These are phyloP conservation scores for Calonectria hawksworthii DNA, from an alignment of 2,329 filamentous ascomycete genomes.

Conservation along the genomic window DNA sequence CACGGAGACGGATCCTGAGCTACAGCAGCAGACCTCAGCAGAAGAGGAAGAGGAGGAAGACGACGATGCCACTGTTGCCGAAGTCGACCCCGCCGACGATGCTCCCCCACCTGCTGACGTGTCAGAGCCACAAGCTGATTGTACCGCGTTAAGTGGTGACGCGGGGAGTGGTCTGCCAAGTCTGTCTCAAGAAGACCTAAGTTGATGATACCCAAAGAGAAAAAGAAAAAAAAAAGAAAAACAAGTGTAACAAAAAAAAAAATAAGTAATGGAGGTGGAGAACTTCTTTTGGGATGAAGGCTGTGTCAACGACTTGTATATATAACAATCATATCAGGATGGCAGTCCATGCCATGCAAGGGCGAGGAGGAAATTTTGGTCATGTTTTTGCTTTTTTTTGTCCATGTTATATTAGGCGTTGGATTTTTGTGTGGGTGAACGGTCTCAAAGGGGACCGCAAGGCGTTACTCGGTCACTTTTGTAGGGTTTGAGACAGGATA, in stretches of 20 bases:
- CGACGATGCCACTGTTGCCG: neutral
- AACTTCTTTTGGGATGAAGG: neutral
- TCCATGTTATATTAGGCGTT: neutral
- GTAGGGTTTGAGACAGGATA: conserved; percentile 18
- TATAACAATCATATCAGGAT: conserved; percentile 19
- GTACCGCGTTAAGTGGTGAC: conserved; percentile 61
- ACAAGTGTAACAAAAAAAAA: neutral
- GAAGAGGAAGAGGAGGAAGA: conserved; percentile 10
- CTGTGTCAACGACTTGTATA: conserved; percentile 8
- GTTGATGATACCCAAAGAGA: conserved; percentile 10
- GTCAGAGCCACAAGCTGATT: neutral
- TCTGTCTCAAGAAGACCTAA: conserved; percentile 51
- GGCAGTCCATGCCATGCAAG: conserved; percentile 15
- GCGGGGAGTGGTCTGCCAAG: conserved; percentile 68
- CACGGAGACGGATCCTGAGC: conserved; percentile 1
- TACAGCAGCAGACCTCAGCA: conserved; percentile 16
- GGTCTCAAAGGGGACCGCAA: neutral
- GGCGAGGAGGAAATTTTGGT: conserved; percentile 13
- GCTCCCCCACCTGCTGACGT: neutral
- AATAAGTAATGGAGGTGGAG: neutral
- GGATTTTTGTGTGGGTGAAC: neutral
- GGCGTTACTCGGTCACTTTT: conserved; percentile 15
- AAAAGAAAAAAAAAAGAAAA: neutral
- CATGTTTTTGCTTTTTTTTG: conserved; percentile 11
- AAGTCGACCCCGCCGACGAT: neutral